Base-by-base conservation (phyloP, 2,329 filamentous ascomycete species). In the Venturia asperata region DNA sequence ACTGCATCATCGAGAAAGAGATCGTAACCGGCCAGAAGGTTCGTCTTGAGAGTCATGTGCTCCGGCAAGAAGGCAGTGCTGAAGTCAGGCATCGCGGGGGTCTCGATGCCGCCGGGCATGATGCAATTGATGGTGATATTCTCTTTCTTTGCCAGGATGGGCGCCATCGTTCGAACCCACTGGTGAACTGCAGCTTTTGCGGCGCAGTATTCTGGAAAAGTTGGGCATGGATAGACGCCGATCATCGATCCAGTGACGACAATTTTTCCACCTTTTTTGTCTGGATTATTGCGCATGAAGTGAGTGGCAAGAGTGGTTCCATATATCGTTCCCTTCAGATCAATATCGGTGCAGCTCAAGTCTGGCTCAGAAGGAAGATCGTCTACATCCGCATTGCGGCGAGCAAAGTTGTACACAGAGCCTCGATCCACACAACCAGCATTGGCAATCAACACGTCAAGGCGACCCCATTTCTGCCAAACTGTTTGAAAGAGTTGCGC, bases 281-380 rank as follows among this genome's bases (percentile, higher is more conserved):
- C 70, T 2, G 71, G 68, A 65, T 82, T 83, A 66, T 81, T 77
- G 15, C 80, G 75, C 81, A 83, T 83, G 70, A 82, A 83, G 68
- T 83, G 80, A 11, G 78, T 79, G 1, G 82, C 79, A 10, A 83
- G 72, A 64, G 77, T 76, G 1, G 77, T 79, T 4, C 80, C 80
- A 65, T 82, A 82, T 0, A 83, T 70, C 1, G 83, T 76, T 3
- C 79, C 79, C 69, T 83, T 83, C 71, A 79, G 80, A 69, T 80
- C 76, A n/a, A 82, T 71, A 67, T 83, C 80, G 1, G 80, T 82
- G 63, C 76, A 78, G 0, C 69, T 64, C 3, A 80, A 68, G 67
- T 82, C 75, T 0, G 81, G 81, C 66, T 75, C 75, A 0, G 79
- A 72, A 4, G 80, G 80, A n/a, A 49, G 21, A 49, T 39, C 27